Base-by-base conservation (phyloP, 768 basidiomycete species). In the Phlegmacium glaucopus region DNA sequence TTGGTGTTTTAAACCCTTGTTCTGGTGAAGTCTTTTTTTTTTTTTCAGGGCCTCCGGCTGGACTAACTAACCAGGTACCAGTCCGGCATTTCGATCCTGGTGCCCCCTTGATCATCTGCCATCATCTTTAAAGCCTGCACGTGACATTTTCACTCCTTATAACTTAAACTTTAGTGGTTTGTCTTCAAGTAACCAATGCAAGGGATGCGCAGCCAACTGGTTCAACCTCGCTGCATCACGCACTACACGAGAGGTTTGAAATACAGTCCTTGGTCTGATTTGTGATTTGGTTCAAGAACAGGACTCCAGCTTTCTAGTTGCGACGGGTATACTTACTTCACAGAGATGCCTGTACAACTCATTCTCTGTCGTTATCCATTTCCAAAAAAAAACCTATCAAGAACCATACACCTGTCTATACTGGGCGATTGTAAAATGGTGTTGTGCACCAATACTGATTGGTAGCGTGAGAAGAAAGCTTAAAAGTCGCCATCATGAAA, bases 391-490 rank as follows among this genome's bases (percentile, higher is more conserved):
- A 64, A 25, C 78, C 69, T 8, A 79, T 87, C 30, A 86, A 87
- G 54, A 70, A 68, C 0, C 84, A 82, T 55, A 80, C 81, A 0
- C 81, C 84, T 0, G n/a, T n/a, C 53, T 89, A 3, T 88, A 88
- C 58, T 89, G 87, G 87, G 81, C 80, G 0, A 79, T 88, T 52
- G 65, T 88, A 17, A 85, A 84, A 47, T 75, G 74, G 3, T 72
- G n/a, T n/a, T n/a, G n/a, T n/a, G n/a, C n/a, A n/a, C n/a, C n/a
- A n/a, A n/a, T n/a, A n/a, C n/a, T n/a, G n/a, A n/a, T n/a, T n/a
- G n/a, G n/a, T n/a, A n/a, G n/a, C n/a, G n/a, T n/a, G n/a, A n/a
- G n/a, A n/a, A n/a, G n/a, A n/a, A n/a, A n/a, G n/a, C n/a, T n/a
- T n/a, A n/a, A n/a, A n/a, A n/a, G n/a, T n/a, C n/a, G n/a, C n/a